A percentile compares a stretch with the other conserved stretches of the same genome.
These are phyloP conservation scores for Coemansia sp. DNA, from an alignment of 192 early-diverging fungal species.

Conservation along the genomic window DNA sequence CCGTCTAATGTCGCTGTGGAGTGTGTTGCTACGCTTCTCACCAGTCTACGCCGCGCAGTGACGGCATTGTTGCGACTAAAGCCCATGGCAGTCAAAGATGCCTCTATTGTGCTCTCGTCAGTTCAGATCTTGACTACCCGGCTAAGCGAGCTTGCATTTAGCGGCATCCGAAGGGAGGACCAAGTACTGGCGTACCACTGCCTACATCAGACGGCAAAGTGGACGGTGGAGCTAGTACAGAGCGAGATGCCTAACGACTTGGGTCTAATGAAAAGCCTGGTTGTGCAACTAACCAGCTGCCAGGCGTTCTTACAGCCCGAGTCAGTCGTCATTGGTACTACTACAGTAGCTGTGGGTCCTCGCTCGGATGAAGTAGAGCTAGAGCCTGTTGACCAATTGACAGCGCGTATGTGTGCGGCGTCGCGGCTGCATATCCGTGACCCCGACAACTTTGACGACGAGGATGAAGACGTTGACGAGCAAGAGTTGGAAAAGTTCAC, in stretches of 20 bases:
- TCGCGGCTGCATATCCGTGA: conserved; percentile 16
- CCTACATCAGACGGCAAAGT: conserved; percentile 11
- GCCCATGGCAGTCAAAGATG: conserved; percentile 22
- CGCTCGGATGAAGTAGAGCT: conserved; percentile 26
- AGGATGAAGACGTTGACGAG: conserved; percentile 22
- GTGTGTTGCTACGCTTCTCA: conserved; percentile 4
- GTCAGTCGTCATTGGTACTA: neutral
- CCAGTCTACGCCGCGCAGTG: conserved; percentile 16
- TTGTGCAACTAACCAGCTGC: conserved; percentile 11
- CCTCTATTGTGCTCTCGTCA: conserved; percentile 8
- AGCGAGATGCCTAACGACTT: conserved; percentile 30
- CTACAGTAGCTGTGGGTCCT: neutral
- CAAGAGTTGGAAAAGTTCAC: conserved; percentile 25
- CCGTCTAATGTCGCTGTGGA: neutral
- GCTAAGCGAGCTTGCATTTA: conserved; percentile 1
- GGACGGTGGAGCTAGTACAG: conserved; percentile 15
- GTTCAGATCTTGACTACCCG: conserved; percentile 7
- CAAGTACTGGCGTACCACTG: neutral
- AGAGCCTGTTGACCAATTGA: conserved; percentile 19
- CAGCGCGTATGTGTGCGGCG: conserved; percentile 17
- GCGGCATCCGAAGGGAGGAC: neutral
- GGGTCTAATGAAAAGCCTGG: conserved; percentile 12
- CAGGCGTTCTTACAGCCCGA: conserved; percentile 30
- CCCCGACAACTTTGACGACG: neutral
- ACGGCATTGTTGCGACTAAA: conserved; percentile 15